Evolutionary conservation across 768 basidiomycete species (phyloP).

Genomic region (Mycena galopus): DNA sequence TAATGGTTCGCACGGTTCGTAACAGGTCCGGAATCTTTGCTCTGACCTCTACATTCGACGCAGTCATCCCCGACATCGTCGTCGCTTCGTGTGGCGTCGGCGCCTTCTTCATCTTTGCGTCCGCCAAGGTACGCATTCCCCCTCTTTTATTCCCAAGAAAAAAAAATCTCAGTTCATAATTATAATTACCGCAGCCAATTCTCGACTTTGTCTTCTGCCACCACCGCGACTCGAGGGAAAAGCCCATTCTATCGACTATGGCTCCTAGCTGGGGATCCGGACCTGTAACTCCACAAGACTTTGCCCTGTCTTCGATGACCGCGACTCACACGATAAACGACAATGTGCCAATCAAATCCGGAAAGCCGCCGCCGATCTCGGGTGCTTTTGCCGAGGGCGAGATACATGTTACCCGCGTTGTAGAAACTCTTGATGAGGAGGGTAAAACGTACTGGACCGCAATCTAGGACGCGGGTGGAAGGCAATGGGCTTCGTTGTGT

Average conservation of each 20-base stretch:
- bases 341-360: neutral
- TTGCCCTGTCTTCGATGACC: neutral
- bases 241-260: neutral
- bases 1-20: neutral
- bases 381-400: neutral
- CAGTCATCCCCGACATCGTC: conserved; percentile 28
- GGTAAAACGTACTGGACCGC: neutral
- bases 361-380: neutral
- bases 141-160: neutral
- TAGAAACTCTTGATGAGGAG: neutral
- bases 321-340: neutral
- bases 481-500: no score
- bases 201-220: neutral
- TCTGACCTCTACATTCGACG: conserved; percentile 26
- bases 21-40: conserved; percentile 24
- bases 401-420: neutral
- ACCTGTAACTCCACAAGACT: neutral
- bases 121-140: conserved; percentile 12
- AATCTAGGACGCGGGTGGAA: neutral
- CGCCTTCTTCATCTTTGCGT: conserved; percentile 34
- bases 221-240: neutral
- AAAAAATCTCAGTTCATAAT: neutral
- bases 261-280: neutral
- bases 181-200: neutral
- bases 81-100: conserved; percentile 30